Conservation (phyloP, 805 yeast genomes). For the Wickerhamiella bombiphila region DNA sequence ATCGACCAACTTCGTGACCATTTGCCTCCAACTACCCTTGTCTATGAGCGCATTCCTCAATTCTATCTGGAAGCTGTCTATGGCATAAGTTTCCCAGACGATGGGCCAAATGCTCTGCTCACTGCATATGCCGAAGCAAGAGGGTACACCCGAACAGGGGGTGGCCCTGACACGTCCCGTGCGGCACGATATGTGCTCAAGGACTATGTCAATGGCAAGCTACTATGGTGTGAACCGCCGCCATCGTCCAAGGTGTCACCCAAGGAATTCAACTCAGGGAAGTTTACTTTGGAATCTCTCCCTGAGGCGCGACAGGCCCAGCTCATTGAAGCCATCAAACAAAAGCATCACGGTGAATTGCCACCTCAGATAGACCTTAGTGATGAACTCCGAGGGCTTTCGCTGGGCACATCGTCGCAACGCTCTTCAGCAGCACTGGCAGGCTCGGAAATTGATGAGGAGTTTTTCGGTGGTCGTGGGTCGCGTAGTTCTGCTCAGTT, state of each 20-base stretch:
- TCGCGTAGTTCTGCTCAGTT: conserved; percentile 47
- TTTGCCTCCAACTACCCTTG: conserved; percentile 75
- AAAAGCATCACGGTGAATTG: conserved; percentile 8
- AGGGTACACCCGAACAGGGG: conserved; percentile 85
- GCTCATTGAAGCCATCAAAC: conserved; percentile 39
- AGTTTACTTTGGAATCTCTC: conserved; percentile 49
- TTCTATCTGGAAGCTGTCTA: conserved; percentile 78
- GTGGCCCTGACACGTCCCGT: conserved; percentile 90
- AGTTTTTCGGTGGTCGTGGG: conserved; percentile 59
- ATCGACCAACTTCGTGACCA: conserved; percentile 91
- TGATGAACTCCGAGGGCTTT: no score
- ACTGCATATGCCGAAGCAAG: conserved; percentile 91
- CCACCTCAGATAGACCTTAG: conserved; percentile 17
- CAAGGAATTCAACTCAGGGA: conserved; percentile 63
- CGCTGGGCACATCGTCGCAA: no score
- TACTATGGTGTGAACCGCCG: conserved; percentile 77
- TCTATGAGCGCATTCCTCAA: conserved; percentile 80
- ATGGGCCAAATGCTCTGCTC: conserved; percentile 70
- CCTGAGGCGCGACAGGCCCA: conserved; percentile 66
- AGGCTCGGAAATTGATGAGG: conserved; percentile 36
- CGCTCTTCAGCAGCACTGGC: not conserved
- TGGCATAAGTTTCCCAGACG: conserved; percentile 80
- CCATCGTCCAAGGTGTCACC: conserved; percentile 44
- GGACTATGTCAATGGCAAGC: conserved; percentile 88
- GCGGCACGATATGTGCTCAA: conserved; percentile 85